Conservation (phyloP, 345 rosid species). For the Streptanthus diversifolius region DNA sequence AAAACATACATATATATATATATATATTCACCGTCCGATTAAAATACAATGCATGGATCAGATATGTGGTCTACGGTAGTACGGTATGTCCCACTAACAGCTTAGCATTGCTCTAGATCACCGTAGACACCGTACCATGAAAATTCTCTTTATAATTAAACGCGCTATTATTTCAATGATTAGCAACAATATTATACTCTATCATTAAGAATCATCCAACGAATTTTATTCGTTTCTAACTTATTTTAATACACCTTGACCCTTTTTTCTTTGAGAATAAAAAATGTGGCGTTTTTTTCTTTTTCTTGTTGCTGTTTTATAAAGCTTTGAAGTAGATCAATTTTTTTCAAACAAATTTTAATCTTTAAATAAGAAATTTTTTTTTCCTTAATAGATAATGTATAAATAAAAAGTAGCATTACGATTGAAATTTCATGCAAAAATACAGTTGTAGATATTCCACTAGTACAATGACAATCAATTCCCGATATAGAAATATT, state of each 20-base stretch:
- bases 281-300: neutral
- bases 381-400: neutral
- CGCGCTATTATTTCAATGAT: slow-evolving; percentile 31
- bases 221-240: slow-evolving; percentile 1
- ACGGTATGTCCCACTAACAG: slow-evolving; percentile 25
- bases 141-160: slow-evolving; percentile 17
- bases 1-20: too few species aligned
- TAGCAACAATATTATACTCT: slow-evolving; percentile 10
- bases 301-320: neutral
- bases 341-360: neutral
- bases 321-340: neutral
- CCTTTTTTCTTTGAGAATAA: neutral
- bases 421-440: slow-evolving; percentile 8
- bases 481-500: slow-evolving; percentile 1
- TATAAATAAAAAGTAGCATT: neutral
- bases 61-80: slow-evolving; percentile 5
- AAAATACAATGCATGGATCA: neutral
- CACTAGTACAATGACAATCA: slow-evolving; percentile 5
- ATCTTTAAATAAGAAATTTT: neutral
- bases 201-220: slow-evolving; percentile 23
- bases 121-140: slow-evolving; percentile 34
- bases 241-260: neutral
- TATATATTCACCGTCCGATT: slow-evolving; percentile 8
- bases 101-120: slow-evolving; percentile 19
- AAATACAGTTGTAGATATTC: slow-evolving; percentile 8